Evolutionary conservation across 176 grass and related monocot genomes (phyloP).

Genomic region (Canna indica): DNA sequence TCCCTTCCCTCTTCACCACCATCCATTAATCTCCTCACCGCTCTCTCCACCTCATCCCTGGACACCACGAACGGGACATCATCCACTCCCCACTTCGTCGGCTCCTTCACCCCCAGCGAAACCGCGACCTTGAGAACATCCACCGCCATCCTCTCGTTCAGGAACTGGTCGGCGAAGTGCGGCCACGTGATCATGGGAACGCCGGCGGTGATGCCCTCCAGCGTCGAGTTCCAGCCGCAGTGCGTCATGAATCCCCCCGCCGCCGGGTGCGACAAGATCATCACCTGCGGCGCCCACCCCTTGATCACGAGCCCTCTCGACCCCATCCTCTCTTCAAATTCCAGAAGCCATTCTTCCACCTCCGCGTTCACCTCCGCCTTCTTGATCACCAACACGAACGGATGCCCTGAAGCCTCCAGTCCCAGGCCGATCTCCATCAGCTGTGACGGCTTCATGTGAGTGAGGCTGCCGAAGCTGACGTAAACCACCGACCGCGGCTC

Average conservation of each 20-base stretch:
- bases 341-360: background rate
- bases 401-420: background rate
- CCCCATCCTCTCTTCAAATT: background rate
- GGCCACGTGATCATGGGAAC: constrained; percentile 69
- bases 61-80: background rate
- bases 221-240: constrained; percentile 72
- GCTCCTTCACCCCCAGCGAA: constrained; percentile 1
- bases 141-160: constrained; percentile 43
- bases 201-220: constrained; percentile 34
- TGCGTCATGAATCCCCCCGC: constrained; percentile 71
- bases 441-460: background rate
- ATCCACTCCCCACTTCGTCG: background rate
- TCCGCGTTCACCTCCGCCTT: background rate
- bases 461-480: background rate
- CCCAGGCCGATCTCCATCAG: background rate
- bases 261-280: constrained; percentile 44
- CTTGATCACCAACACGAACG: constrained; percentile 7
- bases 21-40: background rate
- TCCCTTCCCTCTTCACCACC: background rate
- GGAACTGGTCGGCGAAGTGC: constrained; percentile 52
- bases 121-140: constrained; percentile 47
- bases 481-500: constrained; percentile 3
- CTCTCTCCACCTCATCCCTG: background rate
- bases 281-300: constrained; percentile 62
- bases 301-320: background rate